Percentiles rank a stretch among this genome's conserved stretches.
Evolutionary conservation across 73 alveolate genomes (phyloP).

Genomic region (Paraurostyla sp.): DNA sequence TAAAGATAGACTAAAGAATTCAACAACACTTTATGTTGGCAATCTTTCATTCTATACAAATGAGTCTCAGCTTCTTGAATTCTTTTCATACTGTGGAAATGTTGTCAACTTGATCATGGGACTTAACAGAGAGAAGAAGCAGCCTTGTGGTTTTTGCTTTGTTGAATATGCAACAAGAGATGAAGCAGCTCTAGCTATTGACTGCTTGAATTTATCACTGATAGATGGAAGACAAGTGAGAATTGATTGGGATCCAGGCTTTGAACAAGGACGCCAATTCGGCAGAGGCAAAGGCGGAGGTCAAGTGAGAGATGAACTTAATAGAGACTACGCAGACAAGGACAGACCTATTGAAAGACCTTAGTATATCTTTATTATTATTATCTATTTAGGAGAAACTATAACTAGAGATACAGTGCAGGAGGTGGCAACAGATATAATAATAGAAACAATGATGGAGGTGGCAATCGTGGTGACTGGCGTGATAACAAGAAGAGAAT

Average conservation of each 20-base stretch:
- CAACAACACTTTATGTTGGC: constrained; percentile 98
- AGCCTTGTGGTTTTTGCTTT: constrained; percentile 99
- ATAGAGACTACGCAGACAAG: constrained; percentile 66
- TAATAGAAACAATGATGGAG: not conserved
- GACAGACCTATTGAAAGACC: constrained; percentile 44
- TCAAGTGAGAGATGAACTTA: constrained; percentile 93
- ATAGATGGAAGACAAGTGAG: constrained; percentile 97
- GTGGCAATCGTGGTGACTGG: not conserved
- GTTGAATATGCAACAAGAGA: constrained; percentile 94
- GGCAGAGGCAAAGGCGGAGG: constrained; percentile 99
- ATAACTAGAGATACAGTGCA: constrained; percentile 3
- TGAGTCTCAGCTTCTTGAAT: constrained; percentile 96
- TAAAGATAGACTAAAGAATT: constrained; percentile 80
- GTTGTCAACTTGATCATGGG: constrained; percentile 95
- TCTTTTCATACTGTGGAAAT: constrained; percentile 95
- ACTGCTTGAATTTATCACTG: constrained; percentile 81
- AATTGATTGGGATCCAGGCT: constrained; percentile 99
- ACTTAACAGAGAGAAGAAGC: constrained; percentile 81
- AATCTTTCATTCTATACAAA: constrained; percentile 97
- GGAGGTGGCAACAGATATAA: constrained; percentile 40
- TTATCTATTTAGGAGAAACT: constrained; percentile 17
- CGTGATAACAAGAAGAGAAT: constrained; percentile 18
- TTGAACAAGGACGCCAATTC: constrained; percentile 96
- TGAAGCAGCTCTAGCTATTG: constrained; percentile 89
- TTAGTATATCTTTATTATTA: not conserved